Evolutionary conservation across 202 grass and related monocot species (phyloP), one percentile per base, ranked within the genome.

Genomic region (Panicum virgatum): DNA sequence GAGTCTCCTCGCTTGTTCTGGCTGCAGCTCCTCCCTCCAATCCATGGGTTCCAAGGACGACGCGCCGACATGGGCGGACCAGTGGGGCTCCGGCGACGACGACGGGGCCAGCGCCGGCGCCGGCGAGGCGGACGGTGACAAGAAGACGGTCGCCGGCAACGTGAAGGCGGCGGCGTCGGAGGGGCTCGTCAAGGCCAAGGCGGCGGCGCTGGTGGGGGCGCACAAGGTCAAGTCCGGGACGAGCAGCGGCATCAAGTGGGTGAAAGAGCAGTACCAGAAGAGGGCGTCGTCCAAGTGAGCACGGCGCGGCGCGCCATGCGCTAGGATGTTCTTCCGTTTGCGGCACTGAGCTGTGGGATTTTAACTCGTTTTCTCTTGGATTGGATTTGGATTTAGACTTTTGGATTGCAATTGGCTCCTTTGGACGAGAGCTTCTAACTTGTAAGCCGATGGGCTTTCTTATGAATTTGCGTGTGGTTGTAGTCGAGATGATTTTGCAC

Each of bases 251-350:
- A 82, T 88, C 62, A 85, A 88, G 62, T 91, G 89, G 85, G 85
- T 85, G 39, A 91, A 82, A 63, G 89, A 85, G 25, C 78, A 91
- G 65, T 91, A 85, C 77, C 81, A 91, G 22, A 91, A 87, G 79
- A 91, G 79, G 39, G 62, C 56, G 3, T 76, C 56, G 5, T 80
- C 80, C 56, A 79, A 85, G 75, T 85, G 83, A 85, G n/a, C n/a
- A n/a, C n/a, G n/a, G n/a, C n/a, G n/a, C n/a, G n/a, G n/a, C n/a
- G 57, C 4, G 14, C 0, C 12, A 9, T 26, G 52, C 9, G n/a
- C 6, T 3, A 22, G 9, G 20, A 23, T 2, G n/a, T 53, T 3
- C 51, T 8, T n/a, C n/a, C 51, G 51, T 53, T 53, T 53, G 51
- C 18, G 29, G 29, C 32, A 34, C 3, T 4, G 32, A 34, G 32